Percentiles rank a stretch among this genome's conserved stretches.
Evolutionary conservation across 306 rosid genomes (phyloP).

Genomic region (Trifolium pratense): DNA sequence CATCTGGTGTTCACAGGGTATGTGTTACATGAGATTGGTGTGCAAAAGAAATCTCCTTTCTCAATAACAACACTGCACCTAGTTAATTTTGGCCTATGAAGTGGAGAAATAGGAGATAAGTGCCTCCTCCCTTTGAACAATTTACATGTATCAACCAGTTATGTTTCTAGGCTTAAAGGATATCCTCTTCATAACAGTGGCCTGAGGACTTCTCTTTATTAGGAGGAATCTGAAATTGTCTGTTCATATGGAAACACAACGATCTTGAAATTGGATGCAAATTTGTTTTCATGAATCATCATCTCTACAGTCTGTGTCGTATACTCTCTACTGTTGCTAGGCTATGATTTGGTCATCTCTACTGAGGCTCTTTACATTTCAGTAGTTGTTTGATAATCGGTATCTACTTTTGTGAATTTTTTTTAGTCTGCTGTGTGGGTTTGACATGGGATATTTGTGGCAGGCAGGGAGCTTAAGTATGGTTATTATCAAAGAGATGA

Average conservation of each 20-base stretch:
- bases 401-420: neutral
- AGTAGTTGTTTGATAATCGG: neutral
- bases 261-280: neutral
- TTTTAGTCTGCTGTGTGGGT: neutral
- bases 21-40: neutral
- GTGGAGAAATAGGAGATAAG: neutral
- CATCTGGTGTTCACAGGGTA: neutral
- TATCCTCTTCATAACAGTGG: neutral
- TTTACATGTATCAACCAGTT: neutral
- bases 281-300: neutral
- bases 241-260: neutral
- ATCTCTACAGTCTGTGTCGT: neutral
- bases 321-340: neutral
- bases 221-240: neutral
- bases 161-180: too few species aligned
- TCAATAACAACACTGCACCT: neutral
- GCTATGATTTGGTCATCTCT: neutral
- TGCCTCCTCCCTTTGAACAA: neutral
- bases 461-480: neutral
- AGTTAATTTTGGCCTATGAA: too few species aligned
- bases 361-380: neutral
- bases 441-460: neutral
- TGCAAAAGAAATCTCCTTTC: neutral
- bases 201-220: neutral
- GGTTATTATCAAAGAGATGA: too few species aligned